These are phyloP conservation scores for Histomonas meleagridis DNA, from an alignment of 208 protist species.

Conservation along the genomic window DNA sequence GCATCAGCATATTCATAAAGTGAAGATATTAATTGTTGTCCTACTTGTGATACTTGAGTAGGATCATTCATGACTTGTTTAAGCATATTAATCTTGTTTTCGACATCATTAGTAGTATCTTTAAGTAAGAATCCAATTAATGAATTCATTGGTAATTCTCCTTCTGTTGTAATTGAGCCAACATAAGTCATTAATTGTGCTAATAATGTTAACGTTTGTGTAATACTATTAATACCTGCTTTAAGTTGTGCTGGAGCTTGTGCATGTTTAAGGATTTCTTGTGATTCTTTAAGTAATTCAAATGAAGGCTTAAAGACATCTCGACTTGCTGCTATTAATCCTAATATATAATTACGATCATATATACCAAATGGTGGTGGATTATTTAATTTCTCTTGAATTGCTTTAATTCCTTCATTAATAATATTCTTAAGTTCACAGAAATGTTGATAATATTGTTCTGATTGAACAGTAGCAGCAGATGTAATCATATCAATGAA, in stretches of 20 bases:
- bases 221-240: background rate
- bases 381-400: background rate
- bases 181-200: background rate
- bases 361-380: background rate
- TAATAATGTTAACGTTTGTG: too few species aligned
- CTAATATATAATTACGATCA: background rate
- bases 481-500: background rate
- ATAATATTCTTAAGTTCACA: background rate
- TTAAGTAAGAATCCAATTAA: background rate
- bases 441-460: background rate
- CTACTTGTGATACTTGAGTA: background rate
- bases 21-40: background rate
- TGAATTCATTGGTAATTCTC: background rate
- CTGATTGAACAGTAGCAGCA: background rate
- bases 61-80: background rate
- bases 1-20: background rate
- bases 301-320: background rate
- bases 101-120: background rate
- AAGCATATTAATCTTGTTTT: background rate
- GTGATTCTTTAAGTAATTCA: background rate
- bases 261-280: too few species aligned
- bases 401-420: background rate
- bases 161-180: too few species aligned
- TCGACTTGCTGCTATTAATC: background rate
- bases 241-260: background rate